Percentiles rank a stretch among this genome's conserved stretches.
These are phyloP conservation scores for Megacollybia marginata DNA, from an alignment of 768 basidiomycete species.

Conservation along the genomic window DNA sequence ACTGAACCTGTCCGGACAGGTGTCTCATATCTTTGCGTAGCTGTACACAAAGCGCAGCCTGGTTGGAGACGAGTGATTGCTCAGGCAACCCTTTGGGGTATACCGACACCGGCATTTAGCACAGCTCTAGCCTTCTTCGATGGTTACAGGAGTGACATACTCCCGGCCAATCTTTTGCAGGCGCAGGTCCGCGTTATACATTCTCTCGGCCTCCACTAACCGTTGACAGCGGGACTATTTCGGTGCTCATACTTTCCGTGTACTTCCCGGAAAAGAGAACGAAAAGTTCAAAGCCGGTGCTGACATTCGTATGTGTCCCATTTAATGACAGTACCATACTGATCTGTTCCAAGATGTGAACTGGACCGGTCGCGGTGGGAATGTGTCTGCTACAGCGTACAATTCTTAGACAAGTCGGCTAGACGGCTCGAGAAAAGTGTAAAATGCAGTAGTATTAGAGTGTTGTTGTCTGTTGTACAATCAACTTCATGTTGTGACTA, in stretches of 20 bases:
- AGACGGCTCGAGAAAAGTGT: neutral
- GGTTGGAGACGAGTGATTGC: constrained; percentile 98
- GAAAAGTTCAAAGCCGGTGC: constrained; percentile 67
- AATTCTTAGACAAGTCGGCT: constrained; percentile 29
- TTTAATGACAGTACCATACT: constrained; percentile 6
- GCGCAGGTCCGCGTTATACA: constrained; percentile 54
- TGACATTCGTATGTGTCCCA: constrained; percentile 71
- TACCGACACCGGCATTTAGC: constrained; percentile 95
- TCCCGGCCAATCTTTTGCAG: constrained; percentile 93
- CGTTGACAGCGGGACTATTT: constrained; percentile 85
- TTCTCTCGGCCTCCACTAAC: neutral
- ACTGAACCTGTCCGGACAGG: neutral
- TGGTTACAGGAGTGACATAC: constrained; percentile 91
- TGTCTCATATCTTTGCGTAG: constrained; percentile 25
- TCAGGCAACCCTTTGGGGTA: constrained; percentile 95
- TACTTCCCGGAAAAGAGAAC: constrained; percentile 89
- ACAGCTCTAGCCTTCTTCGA: constrained; percentile 99
- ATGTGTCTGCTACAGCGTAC: constrained; percentile 87
- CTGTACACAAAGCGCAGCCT: constrained; percentile 89
- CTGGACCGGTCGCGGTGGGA: constrained; percentile 98
- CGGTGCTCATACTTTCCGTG: constrained; percentile 97
- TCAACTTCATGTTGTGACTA: neutral
- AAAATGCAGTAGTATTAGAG: neutral
- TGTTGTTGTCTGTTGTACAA: neutral
- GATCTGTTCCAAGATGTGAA: constrained; percentile 64